phyloP scores from a whole-genome alignment of 75 land plant genomes.

The Isoetes taiwanensis region DNA sequence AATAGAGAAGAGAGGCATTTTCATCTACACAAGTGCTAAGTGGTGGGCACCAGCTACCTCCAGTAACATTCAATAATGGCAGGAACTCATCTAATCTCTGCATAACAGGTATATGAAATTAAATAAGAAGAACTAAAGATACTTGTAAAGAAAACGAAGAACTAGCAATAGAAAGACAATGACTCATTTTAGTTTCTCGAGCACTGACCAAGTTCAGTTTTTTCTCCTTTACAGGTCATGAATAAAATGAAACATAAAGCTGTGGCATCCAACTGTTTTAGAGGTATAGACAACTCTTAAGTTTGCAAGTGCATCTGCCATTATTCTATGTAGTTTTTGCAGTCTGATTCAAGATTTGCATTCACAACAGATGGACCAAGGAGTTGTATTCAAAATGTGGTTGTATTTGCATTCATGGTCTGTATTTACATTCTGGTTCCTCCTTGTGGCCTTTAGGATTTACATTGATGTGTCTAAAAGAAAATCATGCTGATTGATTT shows the following conservation, averaged over 20 bases:
- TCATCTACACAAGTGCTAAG: slow-evolving; percentile 81
- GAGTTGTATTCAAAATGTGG: too few species aligned
- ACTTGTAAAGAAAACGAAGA: background rate
- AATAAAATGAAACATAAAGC: slow-evolving; percentile 2
- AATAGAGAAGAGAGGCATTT: slow-evolving; percentile 52
- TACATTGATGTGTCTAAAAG: too few species aligned
- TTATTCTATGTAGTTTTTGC: too few species aligned
- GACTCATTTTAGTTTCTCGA: background rate
- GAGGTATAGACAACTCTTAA: too few species aligned
- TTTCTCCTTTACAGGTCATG: background rate
- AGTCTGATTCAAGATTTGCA: too few species aligned
- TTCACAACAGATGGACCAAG: too few species aligned
- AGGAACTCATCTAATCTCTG: slow-evolving; percentile 95
- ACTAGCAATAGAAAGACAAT: background rate
- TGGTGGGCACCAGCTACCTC: slow-evolving; percentile 85
- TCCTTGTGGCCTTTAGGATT: too few species aligned
- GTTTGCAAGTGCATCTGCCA: too few species aligned
- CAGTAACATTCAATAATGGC: slow-evolving; percentile 68
- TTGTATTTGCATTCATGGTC: too few species aligned
- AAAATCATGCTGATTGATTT: too few species aligned
- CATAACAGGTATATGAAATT: background rate
- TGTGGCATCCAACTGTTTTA: too few species aligned
- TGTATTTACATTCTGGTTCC: too few species aligned
- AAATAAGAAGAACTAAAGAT: background rate
- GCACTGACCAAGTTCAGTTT: background rate